phyloP scores from a whole-genome alignment of 371 early-diverging fungal genomes.

The Mucor lusitanicus region DNA sequence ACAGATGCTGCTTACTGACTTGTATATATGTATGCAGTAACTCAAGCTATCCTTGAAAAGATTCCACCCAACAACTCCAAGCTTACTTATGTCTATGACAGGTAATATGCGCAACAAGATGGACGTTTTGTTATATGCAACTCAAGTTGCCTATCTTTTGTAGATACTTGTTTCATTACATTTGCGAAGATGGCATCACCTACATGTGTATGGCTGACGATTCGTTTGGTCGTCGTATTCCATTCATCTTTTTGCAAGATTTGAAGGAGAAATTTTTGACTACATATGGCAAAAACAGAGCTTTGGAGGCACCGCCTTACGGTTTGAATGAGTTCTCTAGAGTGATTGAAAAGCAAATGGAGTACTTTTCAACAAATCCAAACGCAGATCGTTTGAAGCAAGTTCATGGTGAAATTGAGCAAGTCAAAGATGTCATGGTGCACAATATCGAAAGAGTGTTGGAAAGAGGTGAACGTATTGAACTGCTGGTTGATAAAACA shows the following conservation, averaged over 20 bases:
- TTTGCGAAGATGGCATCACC: conserved; percentile 76
- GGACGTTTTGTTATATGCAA: background rate
- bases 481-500: conserved; percentile 89
- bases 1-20: background rate
- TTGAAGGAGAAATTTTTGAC: conserved; percentile 66
- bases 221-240: conserved; percentile 83
- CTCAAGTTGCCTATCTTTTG: background rate
- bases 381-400: conserved; percentile 78
- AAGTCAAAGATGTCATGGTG: conserved; percentile 94
- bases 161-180: conserved; percentile 89
- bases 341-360: conserved; percentile 80
- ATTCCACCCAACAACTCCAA: conserved; percentile 91
- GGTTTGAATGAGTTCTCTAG: conserved; percentile 84
- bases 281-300: conserved; percentile 62
- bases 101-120: conserved; percentile 41
- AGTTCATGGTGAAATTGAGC: conserved; percentile 89
- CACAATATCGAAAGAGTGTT: conserved; percentile 86
- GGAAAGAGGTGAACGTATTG: conserved; percentile 91
- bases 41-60: conserved; percentile 87
- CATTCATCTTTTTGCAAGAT: conserved; percentile 90
- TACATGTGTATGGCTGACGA: conserved; percentile 93
- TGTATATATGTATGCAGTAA: conserved; percentile 51
- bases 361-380: conserved; percentile 75
- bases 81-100: conserved; percentile 88
- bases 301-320: conserved; percentile 67